A percentile compares a stretch with the other conserved stretches of the same genome.
phyloP scores from a whole-genome alignment of 2,329 filamentous ascomycete genomes.

The Epichloe uncinata region DNA sequence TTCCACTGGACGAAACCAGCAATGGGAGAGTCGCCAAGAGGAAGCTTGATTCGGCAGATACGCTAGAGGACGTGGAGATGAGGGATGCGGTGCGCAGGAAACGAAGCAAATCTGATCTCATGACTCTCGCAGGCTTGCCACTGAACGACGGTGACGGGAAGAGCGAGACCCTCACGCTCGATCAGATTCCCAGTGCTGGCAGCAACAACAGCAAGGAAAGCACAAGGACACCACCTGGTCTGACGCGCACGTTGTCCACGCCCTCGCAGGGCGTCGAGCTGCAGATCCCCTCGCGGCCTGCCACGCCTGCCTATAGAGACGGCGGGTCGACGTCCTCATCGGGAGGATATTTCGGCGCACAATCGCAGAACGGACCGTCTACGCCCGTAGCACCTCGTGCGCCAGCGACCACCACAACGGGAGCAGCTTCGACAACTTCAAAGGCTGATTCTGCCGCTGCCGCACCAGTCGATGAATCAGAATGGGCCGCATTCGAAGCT shows the following conservation, averaged over 20 bases:
- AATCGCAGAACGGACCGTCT: constrained; percentile 3
- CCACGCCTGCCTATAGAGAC: constrained; percentile 38
- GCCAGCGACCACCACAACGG: constrained; percentile 5
- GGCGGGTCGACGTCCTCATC: constrained; percentile 28
- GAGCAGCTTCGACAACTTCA: constrained; percentile 2
- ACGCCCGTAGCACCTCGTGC: constrained; percentile 19
- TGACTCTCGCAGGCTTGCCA: constrained; percentile 1
- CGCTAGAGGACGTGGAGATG: constrained; percentile 22
- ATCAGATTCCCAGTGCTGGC: constrained; percentile 10
- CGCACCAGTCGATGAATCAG: constrained; percentile 49
- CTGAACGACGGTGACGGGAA: constrained; percentile 6
- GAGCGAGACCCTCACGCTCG: constrained; percentile 9
- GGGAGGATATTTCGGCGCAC: constrained; percentile 9
- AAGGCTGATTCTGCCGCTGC: constrained; percentile 4
- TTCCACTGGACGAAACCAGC: constrained; percentile 5
- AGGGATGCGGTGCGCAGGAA: constrained; percentile 28
- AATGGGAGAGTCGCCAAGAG: constrained; percentile 16
- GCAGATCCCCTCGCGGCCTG: constrained; percentile 49
- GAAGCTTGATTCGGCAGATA: constrained; percentile 18
- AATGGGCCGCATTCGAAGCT: constrained; percentile 80
- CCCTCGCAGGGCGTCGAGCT: constrained; percentile 45
- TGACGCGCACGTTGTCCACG: constrained; percentile 36
- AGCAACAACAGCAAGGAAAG: constrained; percentile 9
- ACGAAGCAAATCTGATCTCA: constrained; percentile 28
- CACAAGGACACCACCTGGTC: constrained; percentile 9